phyloP scores from a whole-genome alignment of 2,329 filamentous ascomycete species.

The Monosporascus sp. region DNA sequence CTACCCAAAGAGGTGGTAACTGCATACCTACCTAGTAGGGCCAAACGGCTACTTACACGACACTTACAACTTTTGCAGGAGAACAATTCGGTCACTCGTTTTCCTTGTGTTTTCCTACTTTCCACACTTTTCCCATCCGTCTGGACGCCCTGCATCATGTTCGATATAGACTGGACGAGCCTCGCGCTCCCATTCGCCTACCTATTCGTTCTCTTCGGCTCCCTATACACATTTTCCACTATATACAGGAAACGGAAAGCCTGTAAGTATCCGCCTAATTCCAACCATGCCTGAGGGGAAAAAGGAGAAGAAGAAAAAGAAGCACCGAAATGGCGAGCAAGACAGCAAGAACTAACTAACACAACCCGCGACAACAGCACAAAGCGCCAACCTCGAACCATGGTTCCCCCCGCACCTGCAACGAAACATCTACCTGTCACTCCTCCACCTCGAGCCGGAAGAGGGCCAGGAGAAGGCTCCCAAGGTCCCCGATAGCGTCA shows the following conservation, averaged over 20 bases:
- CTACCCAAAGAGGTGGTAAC: background rate
- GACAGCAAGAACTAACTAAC: conserved; percentile 7
- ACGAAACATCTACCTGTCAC: conserved; percentile 89
- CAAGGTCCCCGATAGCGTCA: conserved; percentile 72
- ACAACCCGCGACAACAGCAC: conserved; percentile 40
- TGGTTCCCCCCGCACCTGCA: conserved; percentile 92
- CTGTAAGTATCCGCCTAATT: conserved; percentile 42
- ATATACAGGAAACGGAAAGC: conserved; percentile 92
- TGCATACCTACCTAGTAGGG: background rate
- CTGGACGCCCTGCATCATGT: conserved; percentile 32
- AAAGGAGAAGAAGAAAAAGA: background rate
- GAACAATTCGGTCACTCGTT: background rate
- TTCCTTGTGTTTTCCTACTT: background rate
- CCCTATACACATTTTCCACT: conserved; percentile 84
- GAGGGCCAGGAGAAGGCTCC: conserved; percentile 60
- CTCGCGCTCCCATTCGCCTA: conserved; percentile 86
- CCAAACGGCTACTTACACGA: background rate
- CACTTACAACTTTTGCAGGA: background rate
- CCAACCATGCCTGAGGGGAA: background rate
- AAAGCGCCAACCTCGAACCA: conserved; percentile 79
- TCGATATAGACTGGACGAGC: conserved; percentile 70
- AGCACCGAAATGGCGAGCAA: background rate
- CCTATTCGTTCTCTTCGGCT: conserved; percentile 78
- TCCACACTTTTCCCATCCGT: conserved; percentile 1
- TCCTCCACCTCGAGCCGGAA: conserved; percentile 71